Evolutionary conservation across 768 basidiomycete species (phyloP), one percentile per base, ranked within the genome.

Genomic region (Termitomyces sp.): DNA sequence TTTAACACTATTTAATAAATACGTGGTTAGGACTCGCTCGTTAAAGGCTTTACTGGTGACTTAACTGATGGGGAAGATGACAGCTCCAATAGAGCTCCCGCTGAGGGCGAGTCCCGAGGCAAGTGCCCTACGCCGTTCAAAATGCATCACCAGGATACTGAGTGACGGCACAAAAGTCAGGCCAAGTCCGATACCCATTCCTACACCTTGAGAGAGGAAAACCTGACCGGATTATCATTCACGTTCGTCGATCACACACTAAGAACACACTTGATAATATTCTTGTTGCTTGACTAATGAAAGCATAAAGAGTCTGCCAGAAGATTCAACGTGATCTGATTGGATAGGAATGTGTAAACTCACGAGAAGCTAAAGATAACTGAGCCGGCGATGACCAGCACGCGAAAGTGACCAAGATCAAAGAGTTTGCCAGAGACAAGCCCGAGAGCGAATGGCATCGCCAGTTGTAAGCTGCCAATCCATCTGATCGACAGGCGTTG

Each of bases 81-180:
- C 67, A 5, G 73, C 76, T 20, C 77, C 77, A 34, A 64, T 54
- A 3, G 64, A 65, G 37, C 54, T 71, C 40, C 82, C 81, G 40
- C 74, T 74, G 1, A 76, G 69, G 29, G 74, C 74, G 47, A 84
- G 66, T 9, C 82, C 80, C 65, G 81, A 79, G 6, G 80, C 79
- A 4, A 79, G 63, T 4, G 79, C 68, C 31, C 81, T 72, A 14
- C 73, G 70, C 51, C 68, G 70, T 20, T 68, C 60, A 59, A 83
- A 83, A 68, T 81, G 77, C 45, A 81, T 79, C 11, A 76, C 74
- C 17, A 79, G 59, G 52, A 81, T 72, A 2, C 76, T 75, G 10
- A 81, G 62, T 1, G 77, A 71, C 2, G 81, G 82, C 34, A 76
- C 67, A 61, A 76, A 79, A 29, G 74, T 69, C 43, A 75, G 56